Evolutionary conservation across 1,139 yeast species (phyloP).

Genomic region (Suhomyces panamericanus): DNA sequence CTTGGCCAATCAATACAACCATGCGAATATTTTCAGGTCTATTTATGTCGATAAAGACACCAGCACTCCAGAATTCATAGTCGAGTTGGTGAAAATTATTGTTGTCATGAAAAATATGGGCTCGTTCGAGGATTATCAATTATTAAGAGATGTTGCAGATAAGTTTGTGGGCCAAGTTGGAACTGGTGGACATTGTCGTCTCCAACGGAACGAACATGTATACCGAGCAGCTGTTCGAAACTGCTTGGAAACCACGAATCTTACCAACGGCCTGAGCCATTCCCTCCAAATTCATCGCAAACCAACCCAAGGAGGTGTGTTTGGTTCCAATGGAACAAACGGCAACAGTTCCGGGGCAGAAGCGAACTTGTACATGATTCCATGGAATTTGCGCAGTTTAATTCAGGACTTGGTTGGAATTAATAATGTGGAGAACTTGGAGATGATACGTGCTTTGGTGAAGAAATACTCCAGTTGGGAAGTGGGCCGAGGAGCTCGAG

Average conservation of each 20-base stretch:
- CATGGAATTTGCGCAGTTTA: conserved; percentile 43
- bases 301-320: background rate
- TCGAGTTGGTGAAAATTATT: conserved; percentile 33
- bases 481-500: conserved; percentile 39
- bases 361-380: conserved; percentile 28
- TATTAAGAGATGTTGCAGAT: conserved; percentile 35
- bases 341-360: background rate
- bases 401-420: conserved; percentile 37
- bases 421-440: conserved; percentile 37
- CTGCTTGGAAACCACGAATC: conserved; percentile 39
- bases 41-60: conserved; percentile 29
- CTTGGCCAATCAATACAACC: conserved; percentile 43
- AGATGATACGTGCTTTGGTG: conserved; percentile 33
- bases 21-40: conserved; percentile 55
- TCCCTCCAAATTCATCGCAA: conserved; percentile 1
- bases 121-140: conserved; percentile 29
- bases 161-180: conserved; percentile 26
- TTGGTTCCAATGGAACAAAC: background rate
- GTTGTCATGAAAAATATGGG: conserved; percentile 43
- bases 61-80: conserved; percentile 33
- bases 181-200: conserved; percentile 34
- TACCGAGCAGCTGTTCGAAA: conserved; percentile 35
- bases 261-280: conserved; percentile 16
- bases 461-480: conserved; percentile 42
- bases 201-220: conserved; percentile 26